Evolutionary conservation across 2,329 filamentous ascomycete genomes (phyloP), one percentile per base, ranked within the genome.

Genomic region (Xylaria sp.): DNA sequence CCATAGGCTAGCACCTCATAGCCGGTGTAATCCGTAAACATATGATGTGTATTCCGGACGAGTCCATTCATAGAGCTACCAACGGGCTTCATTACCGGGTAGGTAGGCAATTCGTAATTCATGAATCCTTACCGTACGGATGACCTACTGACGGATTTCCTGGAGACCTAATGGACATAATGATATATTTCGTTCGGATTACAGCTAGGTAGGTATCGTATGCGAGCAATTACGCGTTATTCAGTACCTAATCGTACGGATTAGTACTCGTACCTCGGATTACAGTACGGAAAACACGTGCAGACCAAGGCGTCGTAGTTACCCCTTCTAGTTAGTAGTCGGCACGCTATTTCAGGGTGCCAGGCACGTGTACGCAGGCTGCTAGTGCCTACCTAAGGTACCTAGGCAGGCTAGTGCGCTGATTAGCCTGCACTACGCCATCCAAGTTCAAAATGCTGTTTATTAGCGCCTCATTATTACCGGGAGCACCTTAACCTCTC

Each of bases 121-220:
- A 30, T 16, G 16, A 16, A 16, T 30, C 5, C 23, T 30, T 30
- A 30, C 23, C 23, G 23, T 30, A 30, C 23, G 5, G 23, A 30
- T 30, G 23, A 30, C 23, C 23, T 30, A 30, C 23, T 30, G 23
- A 30, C 23, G 23, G 23, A 30, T 76, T 16, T 16, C 16, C 16
- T 16, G 16, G 16, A 16, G 16, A 16, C 16, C 16, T 16, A 16
- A 16, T 16, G 16, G 16, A 16, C 16, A 16, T 16, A 16, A 16
- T 16, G 16, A 16, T 16, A 16, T 16, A 16, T 16, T 16, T 16
- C 16, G 16, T 16, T 16, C 16, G 16, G 16, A 16, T 16, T 16
- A 16, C 16, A 16, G 16, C 16, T 16, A 16, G 16, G 16, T 1
- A n/a, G n/a, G n/a, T n/a, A n/a, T n/a, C n/a, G n/a, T n/a, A 16